A percentile compares a stretch with the other conserved stretches of the same genome.
Conservation (phyloP, 2,329 filamentous ascomycete species). For the Thielaviopsis euricoi region DNA sequence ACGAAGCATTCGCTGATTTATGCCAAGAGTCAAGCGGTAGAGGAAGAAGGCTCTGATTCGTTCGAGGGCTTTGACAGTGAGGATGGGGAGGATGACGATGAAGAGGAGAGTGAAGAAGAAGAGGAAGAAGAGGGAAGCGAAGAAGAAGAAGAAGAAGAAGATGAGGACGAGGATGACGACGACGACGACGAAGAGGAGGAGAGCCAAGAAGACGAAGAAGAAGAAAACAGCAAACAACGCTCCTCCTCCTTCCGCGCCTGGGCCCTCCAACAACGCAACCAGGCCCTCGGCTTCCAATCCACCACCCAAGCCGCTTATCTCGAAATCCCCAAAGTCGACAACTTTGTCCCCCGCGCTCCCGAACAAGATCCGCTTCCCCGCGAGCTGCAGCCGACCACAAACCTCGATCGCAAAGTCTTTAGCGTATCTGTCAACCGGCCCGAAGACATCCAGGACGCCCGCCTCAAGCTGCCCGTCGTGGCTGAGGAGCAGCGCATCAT, state of each 20-base stretch:
- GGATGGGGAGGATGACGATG: constrained; percentile 15
- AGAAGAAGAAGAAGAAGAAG: constrained; percentile 20
- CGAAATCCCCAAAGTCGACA: constrained; percentile 38
- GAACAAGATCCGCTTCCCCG: constrained; percentile 56
- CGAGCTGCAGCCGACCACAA: constrained; percentile 45
- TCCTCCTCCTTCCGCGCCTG: constrained; percentile 76
- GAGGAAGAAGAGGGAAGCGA: constrained; percentile 15
- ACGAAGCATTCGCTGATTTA: constrained; percentile 31
- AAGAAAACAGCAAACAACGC: constrained; percentile 19
- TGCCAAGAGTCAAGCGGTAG: constrained; percentile 24
- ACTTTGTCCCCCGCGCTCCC: constrained; percentile 48
- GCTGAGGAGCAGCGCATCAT: constrained; percentile 95
- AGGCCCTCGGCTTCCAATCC: constrained; percentile 53
- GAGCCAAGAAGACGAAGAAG: constrained; percentile 19
- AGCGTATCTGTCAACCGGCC: constrained; percentile 55
- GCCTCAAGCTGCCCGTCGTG: constrained; percentile 72
- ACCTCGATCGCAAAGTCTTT: constrained; percentile 53
- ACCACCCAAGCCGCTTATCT: constrained; percentile 25
- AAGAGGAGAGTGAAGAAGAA: constrained; percentile 17
- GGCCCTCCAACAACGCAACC: constrained; percentile 75
- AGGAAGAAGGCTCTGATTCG: constrained; percentile 34
- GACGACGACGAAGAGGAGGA: constrained; percentile 18
- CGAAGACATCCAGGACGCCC: constrained; percentile 58
- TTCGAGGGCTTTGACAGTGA: constrained; percentile 20
- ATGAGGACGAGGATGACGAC: constrained; percentile 16